phyloP scores from a whole-genome alignment of 495 filamentous ascomycete genomes.

The Tuber magnatum region DNA sequence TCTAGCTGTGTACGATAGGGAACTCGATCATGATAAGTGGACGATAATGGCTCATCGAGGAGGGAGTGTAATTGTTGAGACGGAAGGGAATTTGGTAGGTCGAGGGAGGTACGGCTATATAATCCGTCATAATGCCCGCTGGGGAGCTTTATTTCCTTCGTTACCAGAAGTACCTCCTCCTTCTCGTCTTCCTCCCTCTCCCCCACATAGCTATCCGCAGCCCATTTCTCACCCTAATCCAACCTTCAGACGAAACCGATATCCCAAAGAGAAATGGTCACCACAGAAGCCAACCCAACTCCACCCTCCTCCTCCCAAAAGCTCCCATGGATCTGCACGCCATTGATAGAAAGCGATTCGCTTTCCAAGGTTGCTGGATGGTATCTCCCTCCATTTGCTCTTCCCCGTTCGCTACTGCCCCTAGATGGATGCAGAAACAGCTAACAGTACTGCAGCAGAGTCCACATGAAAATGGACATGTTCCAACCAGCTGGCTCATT shows the following conservation, averaged over 20 bases:
- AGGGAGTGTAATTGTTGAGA: neutral
- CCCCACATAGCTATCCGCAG: neutral
- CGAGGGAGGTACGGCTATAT: neutral
- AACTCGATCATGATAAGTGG: neutral
- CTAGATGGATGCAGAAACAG: neutral
- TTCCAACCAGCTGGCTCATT: conserved; percentile 90
- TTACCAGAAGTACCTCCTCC: conserved; percentile 1
- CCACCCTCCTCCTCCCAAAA: conserved; percentile 11
- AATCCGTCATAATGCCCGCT: neutral
- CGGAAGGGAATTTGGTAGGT: neutral
- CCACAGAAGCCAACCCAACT: conserved; percentile 15
- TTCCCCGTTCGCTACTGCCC: neutral
- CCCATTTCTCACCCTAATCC: neutral
- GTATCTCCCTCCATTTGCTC: conserved; percentile 48
- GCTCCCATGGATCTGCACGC: conserved; percentile 47
- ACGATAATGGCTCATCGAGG: neutral
- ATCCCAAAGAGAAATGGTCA: conserved; percentile 25
- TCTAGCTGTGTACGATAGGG: neutral
- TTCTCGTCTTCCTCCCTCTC: neutral
- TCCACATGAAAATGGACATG: conserved; percentile 91
- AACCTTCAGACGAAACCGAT: neutral
- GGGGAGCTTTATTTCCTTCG: neutral
- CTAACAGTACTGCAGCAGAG: conserved; percentile 47
- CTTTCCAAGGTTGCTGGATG: conserved; percentile 62
- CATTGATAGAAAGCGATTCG: conserved; percentile 54